Evolutionary conservation across 768 basidiomycete species (phyloP), one percentile per base, ranked within the genome.

Genomic region (Amylocystis lapponica): DNA sequence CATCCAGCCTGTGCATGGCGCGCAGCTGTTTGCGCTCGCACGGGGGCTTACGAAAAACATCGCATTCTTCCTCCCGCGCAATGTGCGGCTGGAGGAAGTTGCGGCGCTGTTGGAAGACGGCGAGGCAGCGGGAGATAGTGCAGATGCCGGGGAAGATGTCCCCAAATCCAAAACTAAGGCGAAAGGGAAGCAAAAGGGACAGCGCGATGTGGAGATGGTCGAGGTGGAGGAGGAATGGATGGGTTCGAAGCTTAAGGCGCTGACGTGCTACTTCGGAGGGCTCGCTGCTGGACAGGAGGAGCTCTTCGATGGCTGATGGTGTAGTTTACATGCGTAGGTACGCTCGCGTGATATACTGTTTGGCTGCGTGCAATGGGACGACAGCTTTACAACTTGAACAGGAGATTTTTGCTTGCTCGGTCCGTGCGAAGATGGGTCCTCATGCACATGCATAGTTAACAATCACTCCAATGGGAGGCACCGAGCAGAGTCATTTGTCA

Each of bases 221-320:
- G 95, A 97, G 63, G 75, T 97, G 6, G 93, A 98, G 59, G 95
- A 98, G 63, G 90, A 90, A 60, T 97, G 92, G 93, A 95, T 90
- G 83, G 85, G 91, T 2, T 71, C 71, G 9, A 95, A 95, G 68
- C 64, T 98, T 33, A 98, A 97, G 58, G 95, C 94, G 0, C 64
- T 98, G 40, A 96, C 91, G 1, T 93, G 89, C 60, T 95, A 96
- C 61, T 96, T 84, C 63, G 95, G 95, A 6, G 90, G 90, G 11
- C 66, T 97, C 32, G 86, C 66, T 8, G 60, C 63, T 19, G 85
- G 83, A 3, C 86, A 90, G 54, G 81, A 79, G 41, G 59, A 75
- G 30, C 52, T 82, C 47, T 89, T 50, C 21, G 45, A 49, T 6
- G 34, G 25, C 35, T 47, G 43, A 47, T 21, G 19, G 12, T 26